Evolutionary conservation across 306 rosid species (phyloP), one percentile per base, ranked within the genome.

Genomic region (Cucumis cinereus): DNA sequence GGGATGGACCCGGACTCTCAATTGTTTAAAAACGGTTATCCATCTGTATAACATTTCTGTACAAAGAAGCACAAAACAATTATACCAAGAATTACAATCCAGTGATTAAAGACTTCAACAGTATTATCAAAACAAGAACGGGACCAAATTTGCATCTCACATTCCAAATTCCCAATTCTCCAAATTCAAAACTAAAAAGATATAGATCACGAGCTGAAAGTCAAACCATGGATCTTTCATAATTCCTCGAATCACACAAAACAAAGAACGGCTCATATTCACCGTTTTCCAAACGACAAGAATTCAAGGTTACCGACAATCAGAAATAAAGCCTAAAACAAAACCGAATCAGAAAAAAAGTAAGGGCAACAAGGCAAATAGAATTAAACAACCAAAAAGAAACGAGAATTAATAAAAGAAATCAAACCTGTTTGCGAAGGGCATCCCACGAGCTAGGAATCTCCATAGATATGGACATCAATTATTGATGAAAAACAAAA

Each of bases 381-480:
- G 62, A 61, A 70, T 77, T 55, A 41, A 16, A 75, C 26, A 38
- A 77, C 43, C 6, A 2, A 20, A n/a, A 49, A 9, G 23, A 24
- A 73, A 55, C 50, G 63, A 11, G 6, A 19, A 5, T 38, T 69
- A 1, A 23, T 76, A 40, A 77, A 63, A 2, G 75, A 49, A 77
- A 30, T 53, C 59, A 62, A 57, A 93, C 98, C 97, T 91, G 96
- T 73, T 90, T 91, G 79, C 98, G 98, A 81, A 93, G 98, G 55
- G 96, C 87, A 82, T 93, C 97, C 98, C 98, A 93, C 47, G 98
- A 91, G 88, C 80, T 93, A 14, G 87, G 86, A 33, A 76, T 80
- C 77, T 93, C 98, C 98, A 93, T 93, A 79, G 85, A 58, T 20
- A 20, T 28, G 59, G 60, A 63, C 75, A 58, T 68, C 41, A 26